A percentile compares a stretch with the other conserved stretches of the same genome.
phyloP scores from a whole-genome alignment of 2,329 filamentous ascomycete genomes.

The Chaetomium sp. region DNA sequence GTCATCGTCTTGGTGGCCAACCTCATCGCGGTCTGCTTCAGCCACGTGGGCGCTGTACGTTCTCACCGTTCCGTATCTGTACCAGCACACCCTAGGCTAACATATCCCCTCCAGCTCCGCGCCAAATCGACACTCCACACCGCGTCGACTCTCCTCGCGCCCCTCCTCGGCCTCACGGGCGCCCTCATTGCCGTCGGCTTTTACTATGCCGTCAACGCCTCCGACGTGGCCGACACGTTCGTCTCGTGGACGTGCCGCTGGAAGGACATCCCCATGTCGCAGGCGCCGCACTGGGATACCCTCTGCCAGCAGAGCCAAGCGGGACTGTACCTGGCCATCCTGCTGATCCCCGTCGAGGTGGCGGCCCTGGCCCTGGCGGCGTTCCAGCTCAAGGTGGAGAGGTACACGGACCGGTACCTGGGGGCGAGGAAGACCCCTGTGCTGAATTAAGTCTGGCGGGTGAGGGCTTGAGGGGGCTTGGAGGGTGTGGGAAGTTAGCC shows the following conservation, averaged over 20 bases:
- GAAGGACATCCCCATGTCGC: slow-evolving; percentile 54
- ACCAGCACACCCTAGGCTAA: background rate
- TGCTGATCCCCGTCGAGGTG: slow-evolving; percentile 60
- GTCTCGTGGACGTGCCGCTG: slow-evolving; percentile 67
- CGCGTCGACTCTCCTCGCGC: slow-evolving; percentile 44
- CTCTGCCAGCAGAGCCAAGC: slow-evolving; percentile 60
- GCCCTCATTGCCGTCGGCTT: slow-evolving; percentile 57
- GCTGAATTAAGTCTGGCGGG: slow-evolving; percentile 14
- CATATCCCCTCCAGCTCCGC: slow-evolving; percentile 42
- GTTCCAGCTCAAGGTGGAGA: slow-evolving; percentile 50
- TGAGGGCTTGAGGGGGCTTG: background rate
- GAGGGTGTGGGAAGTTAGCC: background rate
- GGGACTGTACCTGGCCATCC: slow-evolving; percentile 55
- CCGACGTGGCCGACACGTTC: slow-evolving; percentile 55
- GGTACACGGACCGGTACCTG: slow-evolving; percentile 42
- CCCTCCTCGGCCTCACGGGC: slow-evolving; percentile 48
- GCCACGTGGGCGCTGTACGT: slow-evolving; percentile 55
- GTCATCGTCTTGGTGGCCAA: slow-evolving; percentile 54
- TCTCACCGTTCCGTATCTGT: background rate
- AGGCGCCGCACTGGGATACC: slow-evolving; percentile 56
- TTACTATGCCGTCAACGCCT: slow-evolving; percentile 60
- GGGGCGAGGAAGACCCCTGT: slow-evolving; percentile 40
- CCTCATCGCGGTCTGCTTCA: slow-evolving; percentile 50
- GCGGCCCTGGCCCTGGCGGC: slow-evolving; percentile 50
- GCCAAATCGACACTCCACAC: slow-evolving; percentile 42